phyloP scores from a whole-genome alignment of 2,329 filamentous ascomycete genomes.

The Colletotrichum siamense region DNA sequence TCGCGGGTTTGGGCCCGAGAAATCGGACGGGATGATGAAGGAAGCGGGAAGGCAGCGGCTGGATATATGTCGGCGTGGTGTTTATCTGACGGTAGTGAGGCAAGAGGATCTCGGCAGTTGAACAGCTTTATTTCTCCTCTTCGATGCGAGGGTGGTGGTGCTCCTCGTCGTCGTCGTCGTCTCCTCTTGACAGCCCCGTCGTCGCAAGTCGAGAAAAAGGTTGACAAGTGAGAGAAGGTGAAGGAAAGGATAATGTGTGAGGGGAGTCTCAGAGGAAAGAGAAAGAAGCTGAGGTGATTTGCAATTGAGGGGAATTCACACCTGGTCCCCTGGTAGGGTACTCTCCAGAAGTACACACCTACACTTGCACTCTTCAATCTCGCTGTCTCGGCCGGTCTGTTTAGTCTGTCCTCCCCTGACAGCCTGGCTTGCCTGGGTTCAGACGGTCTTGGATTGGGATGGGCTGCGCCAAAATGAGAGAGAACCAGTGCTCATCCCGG shows the following conservation, averaged over 20 bases:
- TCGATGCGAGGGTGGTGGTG: neutral
- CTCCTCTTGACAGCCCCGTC: constrained; percentile 7
- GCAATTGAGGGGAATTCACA: constrained; percentile 2
- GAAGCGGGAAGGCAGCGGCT: neutral
- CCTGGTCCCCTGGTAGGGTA: neutral
- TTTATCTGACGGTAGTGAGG: neutral
- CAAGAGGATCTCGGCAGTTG: neutral
- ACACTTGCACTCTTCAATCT: constrained; percentile 10
- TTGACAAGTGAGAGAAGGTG: neutral
- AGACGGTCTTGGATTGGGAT: constrained; percentile 19
- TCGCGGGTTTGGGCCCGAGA: neutral
- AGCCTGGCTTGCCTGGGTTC: constrained; percentile 15
- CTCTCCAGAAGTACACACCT: neutral
- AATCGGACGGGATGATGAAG: constrained; percentile 8
- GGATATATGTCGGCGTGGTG: neutral
- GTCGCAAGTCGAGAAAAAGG: neutral
- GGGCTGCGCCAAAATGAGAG: constrained; percentile 7
- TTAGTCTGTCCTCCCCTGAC: constrained; percentile 13
- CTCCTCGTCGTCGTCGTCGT: neutral
- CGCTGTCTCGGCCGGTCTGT: constrained; percentile 9
- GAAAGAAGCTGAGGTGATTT: neutral
- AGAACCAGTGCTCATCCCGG: constrained; percentile 7
- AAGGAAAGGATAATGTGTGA: neutral
- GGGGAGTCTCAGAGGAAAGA: neutral
- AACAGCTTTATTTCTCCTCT: neutral